A percentile compares a stretch with the other conserved stretches of the same genome.
These are phyloP conservation scores for Stenocarpella maydis DNA, from an alignment of 2,329 filamentous ascomycete species.

Conservation along the genomic window DNA sequence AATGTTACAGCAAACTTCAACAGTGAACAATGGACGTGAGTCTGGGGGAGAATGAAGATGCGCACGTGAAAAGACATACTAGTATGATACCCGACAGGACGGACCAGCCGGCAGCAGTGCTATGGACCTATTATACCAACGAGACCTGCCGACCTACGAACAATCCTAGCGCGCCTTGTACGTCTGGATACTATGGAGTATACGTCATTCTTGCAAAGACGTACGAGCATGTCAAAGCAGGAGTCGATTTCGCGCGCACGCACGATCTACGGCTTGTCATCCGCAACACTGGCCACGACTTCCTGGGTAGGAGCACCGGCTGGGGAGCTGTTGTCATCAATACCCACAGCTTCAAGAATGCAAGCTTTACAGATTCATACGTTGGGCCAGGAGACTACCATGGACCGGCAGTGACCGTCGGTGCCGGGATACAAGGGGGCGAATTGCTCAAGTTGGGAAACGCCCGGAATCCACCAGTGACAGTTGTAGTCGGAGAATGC, in stretches of 20 bases:
- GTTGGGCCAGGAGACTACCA: conserved; percentile 48
- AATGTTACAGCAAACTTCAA: conserved; percentile 43
- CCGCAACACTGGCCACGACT: conserved; percentile 66
- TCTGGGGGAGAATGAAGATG: neutral
- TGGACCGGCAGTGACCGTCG: conserved; percentile 59
- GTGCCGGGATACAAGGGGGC: conserved; percentile 59
- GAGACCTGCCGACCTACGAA: conserved; percentile 49
- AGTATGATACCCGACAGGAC: conserved; percentile 29
- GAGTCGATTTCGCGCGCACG: conserved; percentile 50
- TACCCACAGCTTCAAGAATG: conserved; percentile 60
- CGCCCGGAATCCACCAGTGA: conserved; percentile 47
- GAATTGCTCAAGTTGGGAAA: conserved; percentile 54
- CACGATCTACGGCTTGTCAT: conserved; percentile 62
- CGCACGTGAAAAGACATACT: rapidly evolving
- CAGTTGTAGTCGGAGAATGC: conserved; percentile 62
- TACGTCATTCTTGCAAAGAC: conserved; percentile 46
- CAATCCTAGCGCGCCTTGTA: conserved; percentile 46
- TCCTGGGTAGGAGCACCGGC: conserved; percentile 68
- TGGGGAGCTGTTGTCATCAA: conserved; percentile 65
- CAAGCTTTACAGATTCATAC: conserved; percentile 48
- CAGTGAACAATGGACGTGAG: conserved; percentile 50
- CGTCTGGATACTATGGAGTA: conserved; percentile 50
- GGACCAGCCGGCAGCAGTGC: conserved; percentile 39
- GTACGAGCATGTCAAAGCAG: conserved; percentile 44
- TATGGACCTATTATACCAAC: conserved; percentile 55